phyloP scores from a whole-genome alignment of 495 filamentous ascomycete genomes.

The Mytilinidion resinicola region DNA sequence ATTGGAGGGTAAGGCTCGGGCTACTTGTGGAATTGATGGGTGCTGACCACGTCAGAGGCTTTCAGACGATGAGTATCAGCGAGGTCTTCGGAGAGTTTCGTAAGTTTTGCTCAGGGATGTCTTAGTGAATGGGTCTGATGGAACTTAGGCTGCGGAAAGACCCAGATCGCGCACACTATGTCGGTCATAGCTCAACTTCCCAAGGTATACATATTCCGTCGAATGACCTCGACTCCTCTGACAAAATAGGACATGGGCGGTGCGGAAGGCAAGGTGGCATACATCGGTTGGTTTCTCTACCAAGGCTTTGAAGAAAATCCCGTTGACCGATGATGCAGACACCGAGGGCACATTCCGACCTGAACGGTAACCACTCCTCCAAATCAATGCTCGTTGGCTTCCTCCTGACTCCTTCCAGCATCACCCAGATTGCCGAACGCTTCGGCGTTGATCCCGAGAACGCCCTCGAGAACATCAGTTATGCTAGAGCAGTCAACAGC shows the following conservation, averaged over 20 bases:
- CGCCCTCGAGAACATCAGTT: slow-evolving; percentile 69
- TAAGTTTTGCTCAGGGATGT: slow-evolving; percentile 14
- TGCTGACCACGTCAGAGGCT: slow-evolving; percentile 48
- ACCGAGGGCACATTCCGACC: slow-evolving; percentile 77
- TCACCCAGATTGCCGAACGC: slow-evolving; percentile 66
- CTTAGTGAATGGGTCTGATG: not conserved
- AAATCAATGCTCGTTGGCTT: not conserved
- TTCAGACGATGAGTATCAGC: slow-evolving; percentile 75
- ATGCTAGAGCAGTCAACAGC: slow-evolving; percentile 65
- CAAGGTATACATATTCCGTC: slow-evolving; percentile 1
- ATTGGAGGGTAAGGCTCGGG: slow-evolving; percentile 51
- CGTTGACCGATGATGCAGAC: slow-evolving; percentile 38
- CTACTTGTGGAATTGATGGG: not conserved
- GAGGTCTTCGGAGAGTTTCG: slow-evolving; percentile 70
- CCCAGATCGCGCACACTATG: slow-evolving; percentile 41
- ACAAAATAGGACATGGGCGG: slow-evolving; percentile 55
- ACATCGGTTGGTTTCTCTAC: slow-evolving; percentile 48
- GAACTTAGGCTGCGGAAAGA: slow-evolving; percentile 59
- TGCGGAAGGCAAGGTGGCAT: slow-evolving; percentile 72
- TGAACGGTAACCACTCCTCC: slow-evolving; percentile 41
- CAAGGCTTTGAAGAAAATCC: not conserved
- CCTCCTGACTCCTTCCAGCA: slow-evolving; percentile 31
- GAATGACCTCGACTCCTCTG: not conserved
- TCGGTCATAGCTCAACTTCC: slow-evolving; percentile 41
- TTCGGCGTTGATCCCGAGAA: slow-evolving; percentile 48